Evolutionary conservation across 2,329 filamentous ascomycete species (phyloP), one percentile per base, ranked within the genome.

Genomic region (Alternaria dauci): DNA sequence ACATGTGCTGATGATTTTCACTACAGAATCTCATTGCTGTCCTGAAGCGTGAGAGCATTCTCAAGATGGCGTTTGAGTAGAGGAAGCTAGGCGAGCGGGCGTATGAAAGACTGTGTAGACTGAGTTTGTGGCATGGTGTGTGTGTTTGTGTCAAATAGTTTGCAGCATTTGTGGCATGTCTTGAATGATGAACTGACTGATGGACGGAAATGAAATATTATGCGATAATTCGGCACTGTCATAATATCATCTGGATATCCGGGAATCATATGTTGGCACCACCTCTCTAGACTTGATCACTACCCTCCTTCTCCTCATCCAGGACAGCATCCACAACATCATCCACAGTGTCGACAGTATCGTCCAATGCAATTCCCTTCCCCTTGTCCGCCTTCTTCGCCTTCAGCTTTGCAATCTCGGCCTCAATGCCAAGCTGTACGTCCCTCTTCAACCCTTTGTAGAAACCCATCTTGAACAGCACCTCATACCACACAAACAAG

Each of bases 401-500:
- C 54, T 72, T 84, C 8, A 81, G 82, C 55, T 67, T 86, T 12
- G 75, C 83, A 12, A 83, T 81, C 5, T 86, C 79, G 36, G 70
- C 84, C 25, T 81, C 81, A 11, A 72, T 73, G 23, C 71, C 82
- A 9, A 14, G 54, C 58, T 76, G 71, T 4, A 77, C 72, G 52
- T 75, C 72, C 51, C 16, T 63, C 63, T 93, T 91, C 70, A 79
- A 78, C 0, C 63, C 68, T 14, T 82, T 83, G 62, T 94, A 88
- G 80, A 97, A 97, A 28, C 94, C 94, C 57, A 96, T 85, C 75
- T 86, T 88, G 82, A 98, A 98, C 44, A 98, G 83, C 11, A 94
- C 80, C 82, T 98, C 94, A 70, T 98, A 90, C 92, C 95, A 98
- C 58, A 98, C 94, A 72, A 98, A 99, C 73, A 99, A 88, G 28